Base-by-base conservation (phyloP, 1,284 basidiomycete genomes). In the Apiotrichum mycotoxinovorans region DNA sequence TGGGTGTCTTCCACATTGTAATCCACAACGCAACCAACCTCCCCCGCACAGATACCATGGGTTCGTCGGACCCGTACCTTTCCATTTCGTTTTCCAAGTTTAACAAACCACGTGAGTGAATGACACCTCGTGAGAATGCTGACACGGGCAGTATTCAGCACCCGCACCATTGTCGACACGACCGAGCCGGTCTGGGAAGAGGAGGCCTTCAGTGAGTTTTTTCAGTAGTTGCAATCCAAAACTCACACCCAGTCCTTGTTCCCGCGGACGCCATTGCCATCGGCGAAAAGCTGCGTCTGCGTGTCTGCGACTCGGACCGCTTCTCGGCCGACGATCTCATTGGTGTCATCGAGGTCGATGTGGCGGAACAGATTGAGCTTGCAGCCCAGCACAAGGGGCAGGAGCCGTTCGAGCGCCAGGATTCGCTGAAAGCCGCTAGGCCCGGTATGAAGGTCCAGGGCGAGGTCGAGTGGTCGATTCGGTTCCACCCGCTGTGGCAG, bases 311-410 rank as follows among this genome's bases (percentile, higher is more conserved):
- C 54, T 71, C 75, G 30, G 79, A 80, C 58, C 63, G 78, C 4
- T 78, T 78, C 58, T 78, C 76, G 15, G 65, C 75, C 7, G 79
- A 80, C 61, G 79, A 80, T 56, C 64, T 74, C 4, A 62, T 80
- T 20, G 79, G 79, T 1, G 54, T 72, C 0, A 73, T 79, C 23
- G 74, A 78, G 46, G 64, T 78, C 18, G 74, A 79, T 46, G 60
- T 80, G 12, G 66, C 70, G 2, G 71, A 74, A 11, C 54, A 80
- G 22, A 67, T 79, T 17, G 74, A 74, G 41, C 65, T 41, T 53
- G 65, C 56, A 33, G 57, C 50, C 38, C 58, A 8, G 56, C 49
- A 57, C 30, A 30, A 57, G 54, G 35, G 63, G 38, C 26, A 62
- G 46, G 22, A 57, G 58, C 60, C 73, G 53, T 44, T 67, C 33